These are phyloP conservation scores for Chlorella sorokiniana DNA, from an alignment of 139 green algal genomes.

Conservation along the genomic window DNA sequence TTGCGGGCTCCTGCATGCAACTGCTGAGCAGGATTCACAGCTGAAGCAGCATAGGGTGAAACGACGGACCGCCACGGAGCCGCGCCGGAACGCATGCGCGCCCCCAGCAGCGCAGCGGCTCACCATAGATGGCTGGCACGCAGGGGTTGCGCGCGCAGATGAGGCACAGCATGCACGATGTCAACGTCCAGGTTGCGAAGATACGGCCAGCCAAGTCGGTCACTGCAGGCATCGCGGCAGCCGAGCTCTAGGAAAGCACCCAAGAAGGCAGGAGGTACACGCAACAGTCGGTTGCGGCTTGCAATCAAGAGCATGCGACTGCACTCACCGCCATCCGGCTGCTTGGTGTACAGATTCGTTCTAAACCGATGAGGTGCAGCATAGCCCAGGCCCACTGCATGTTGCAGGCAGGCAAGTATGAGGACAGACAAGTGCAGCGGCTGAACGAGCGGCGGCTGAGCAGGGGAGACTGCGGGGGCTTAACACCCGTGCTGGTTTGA, in stretches of 20 bases:
- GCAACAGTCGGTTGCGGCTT: neutral
- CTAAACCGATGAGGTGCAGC: constrained; percentile 64
- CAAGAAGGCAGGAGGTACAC: neutral
- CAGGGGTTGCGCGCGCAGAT: constrained; percentile 76
- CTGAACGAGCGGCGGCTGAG: neutral
- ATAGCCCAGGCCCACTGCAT: constrained; percentile 79
- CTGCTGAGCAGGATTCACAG: neutral
- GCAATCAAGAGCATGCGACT: too few species aligned
- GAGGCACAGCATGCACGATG: constrained; percentile 82
- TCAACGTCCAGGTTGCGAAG: constrained; percentile 84
- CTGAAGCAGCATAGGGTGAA: neutral
- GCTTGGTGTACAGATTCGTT: constrained; percentile 69
- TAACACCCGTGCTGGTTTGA: neutral
- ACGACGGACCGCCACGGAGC: neutral
- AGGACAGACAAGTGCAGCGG: neutral
- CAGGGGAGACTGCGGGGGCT: neutral
- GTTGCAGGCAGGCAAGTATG: neutral
- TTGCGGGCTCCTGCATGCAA: neutral
- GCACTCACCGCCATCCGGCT: constrained; percentile 63
- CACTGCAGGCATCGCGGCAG: constrained; percentile 57
- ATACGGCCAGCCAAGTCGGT: constrained; percentile 77
- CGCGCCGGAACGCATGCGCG: neutral
- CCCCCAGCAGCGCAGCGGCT: neutral
- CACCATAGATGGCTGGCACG: constrained; percentile 78
- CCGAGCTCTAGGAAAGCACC: neutral